Conservation (phyloP, 2,329 filamentous ascomycete species). For the Hirsutella minnesotensis region DNA sequence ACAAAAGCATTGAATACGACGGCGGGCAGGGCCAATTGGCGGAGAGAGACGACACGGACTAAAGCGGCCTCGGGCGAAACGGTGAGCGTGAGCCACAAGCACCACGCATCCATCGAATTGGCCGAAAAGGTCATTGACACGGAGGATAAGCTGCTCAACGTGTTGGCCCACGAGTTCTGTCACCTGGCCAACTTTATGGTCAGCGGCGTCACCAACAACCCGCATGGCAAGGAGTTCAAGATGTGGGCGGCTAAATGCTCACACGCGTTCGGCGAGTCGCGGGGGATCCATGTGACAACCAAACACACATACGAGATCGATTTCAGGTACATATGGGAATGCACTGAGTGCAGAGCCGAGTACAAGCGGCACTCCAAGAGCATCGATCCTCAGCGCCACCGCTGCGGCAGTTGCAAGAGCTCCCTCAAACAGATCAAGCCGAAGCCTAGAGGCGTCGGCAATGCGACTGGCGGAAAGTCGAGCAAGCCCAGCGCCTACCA, state of each 20-base stretch:
- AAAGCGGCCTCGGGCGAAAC: slow-evolving; percentile 13
- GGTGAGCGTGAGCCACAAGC: slow-evolving; percentile 23
- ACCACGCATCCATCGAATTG: slow-evolving; percentile 74
- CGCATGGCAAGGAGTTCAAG: slow-evolving; percentile 80
- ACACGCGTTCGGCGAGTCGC: slow-evolving; percentile 38
- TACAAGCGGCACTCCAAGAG: slow-evolving; percentile 81
- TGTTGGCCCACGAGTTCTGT: slow-evolving; percentile 93
- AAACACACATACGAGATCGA: slow-evolving; percentile 85
- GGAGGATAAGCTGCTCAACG: slow-evolving; percentile 69
- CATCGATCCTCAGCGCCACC: slow-evolving; percentile 59
- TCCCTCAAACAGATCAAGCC: slow-evolving; percentile 69
- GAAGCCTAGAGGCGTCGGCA: slow-evolving; percentile 32
- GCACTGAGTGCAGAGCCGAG: slow-evolving; percentile 53
- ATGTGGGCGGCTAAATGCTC: slow-evolving; percentile 51
- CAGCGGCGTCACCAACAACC: slow-evolving; percentile 58
- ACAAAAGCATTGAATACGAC: slow-evolving; percentile 70
- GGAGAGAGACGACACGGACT: slow-evolving; percentile 40
- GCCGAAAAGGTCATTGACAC: slow-evolving; percentile 79
- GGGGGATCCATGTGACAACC: slow-evolving; percentile 70
- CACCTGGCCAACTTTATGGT: slow-evolving; percentile 91
- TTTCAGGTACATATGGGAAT: slow-evolving; percentile 86
- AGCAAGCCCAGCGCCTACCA: slow-evolving; percentile 32
- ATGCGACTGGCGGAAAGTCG: slow-evolving; percentile 6
- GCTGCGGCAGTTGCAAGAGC: slow-evolving; percentile 67
- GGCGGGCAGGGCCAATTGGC: slow-evolving; percentile 66